Percentiles rank a stretch among this genome's conserved stretches.
These are phyloP conservation scores for Diplodia sapinea DNA, from an alignment of 2,329 filamentous ascomycete species.

Conservation along the genomic window DNA sequence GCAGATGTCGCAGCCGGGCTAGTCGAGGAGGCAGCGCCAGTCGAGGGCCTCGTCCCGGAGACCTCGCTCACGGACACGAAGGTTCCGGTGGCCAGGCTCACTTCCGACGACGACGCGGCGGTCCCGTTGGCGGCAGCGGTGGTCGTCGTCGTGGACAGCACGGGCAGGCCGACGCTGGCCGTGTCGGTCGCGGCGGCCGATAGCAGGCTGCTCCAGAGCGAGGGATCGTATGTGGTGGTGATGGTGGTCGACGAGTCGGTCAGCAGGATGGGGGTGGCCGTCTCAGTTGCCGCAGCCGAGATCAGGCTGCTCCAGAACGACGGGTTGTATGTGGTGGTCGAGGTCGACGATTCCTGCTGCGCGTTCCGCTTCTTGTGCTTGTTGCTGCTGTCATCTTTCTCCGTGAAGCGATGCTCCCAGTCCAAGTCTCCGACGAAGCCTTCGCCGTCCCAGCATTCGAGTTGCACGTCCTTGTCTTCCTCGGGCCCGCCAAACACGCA, in stretches of 20 bases:
- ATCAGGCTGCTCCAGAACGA: conserved; percentile 23
- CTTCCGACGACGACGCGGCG: neutral
- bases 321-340: conserved; percentile 5
- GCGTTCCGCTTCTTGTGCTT: neutral
- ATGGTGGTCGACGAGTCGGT: neutral
- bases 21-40: neutral
- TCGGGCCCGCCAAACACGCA: conserved; percentile 5
- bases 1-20: neutral
- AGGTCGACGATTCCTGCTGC: conserved; percentile 1
- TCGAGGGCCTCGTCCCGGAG: conserved; percentile 2
- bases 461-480: neutral
- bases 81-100: neutral
- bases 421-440: neutral
- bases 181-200: too few relatives aligned
- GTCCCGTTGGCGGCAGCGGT: conserved; percentile 5
- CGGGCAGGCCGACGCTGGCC: neutral
- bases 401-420: conserved; percentile 1
- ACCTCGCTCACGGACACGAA: conserved; percentile 10
- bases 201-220: too few relatives aligned
- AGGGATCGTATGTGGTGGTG: too few relatives aligned
- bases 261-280: neutral
- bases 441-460: conserved; percentile 17
- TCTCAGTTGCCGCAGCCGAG: neutral
- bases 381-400: neutral
- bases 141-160: neutral